These are phyloP conservation scores for Sanghuangporus sanghuang DNA, from an alignment of 1,284 basidiomycete species.

Conservation along the genomic window DNA sequence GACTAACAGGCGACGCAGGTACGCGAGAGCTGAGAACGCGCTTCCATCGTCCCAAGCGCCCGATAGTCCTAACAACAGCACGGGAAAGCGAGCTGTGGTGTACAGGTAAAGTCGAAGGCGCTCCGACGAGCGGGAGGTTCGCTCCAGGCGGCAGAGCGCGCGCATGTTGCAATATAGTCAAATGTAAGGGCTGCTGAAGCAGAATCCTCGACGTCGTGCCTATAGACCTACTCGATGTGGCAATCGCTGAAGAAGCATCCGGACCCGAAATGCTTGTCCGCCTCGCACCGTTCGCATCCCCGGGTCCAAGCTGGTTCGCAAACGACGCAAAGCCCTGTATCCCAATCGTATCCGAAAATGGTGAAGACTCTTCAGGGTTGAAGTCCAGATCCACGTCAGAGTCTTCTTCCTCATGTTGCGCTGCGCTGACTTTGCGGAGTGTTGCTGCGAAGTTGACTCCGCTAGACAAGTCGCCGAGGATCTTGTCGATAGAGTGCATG, in stretches of 20 bases:
- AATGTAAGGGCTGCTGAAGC: conserved; percentile 33
- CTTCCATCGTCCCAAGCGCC: conserved; percentile 76
- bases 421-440: conserved; percentile 33
- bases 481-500: conserved; percentile 17
- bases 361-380: conserved; percentile 36
- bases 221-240: conserved; percentile 22
- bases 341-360: conserved; percentile 25
- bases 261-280: neutral
- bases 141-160: conserved; percentile 24
- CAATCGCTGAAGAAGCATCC: conserved; percentile 18
- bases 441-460: conserved; percentile 52
- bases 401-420: conserved; percentile 44
- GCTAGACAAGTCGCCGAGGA: conserved; percentile 24
- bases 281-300: neutral
- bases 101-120: conserved; percentile 43
- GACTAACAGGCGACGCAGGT: conserved; percentile 35
- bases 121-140: conserved; percentile 32
- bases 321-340: conserved; percentile 30
- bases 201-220: conserved; percentile 27
- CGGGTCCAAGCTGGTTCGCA: conserved; percentile 18
- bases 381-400: conserved; percentile 76
- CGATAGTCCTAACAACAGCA: conserved; percentile 77
- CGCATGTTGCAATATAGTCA: conserved; percentile 37
- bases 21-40: conserved; percentile 62
- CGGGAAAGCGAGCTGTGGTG: conserved; percentile 65